Percentiles rank a stretch among this genome's conserved stretches.
Evolutionary conservation across 345 rosid species (phyloP).

Genomic region (Cochlearia excelsa): DNA sequence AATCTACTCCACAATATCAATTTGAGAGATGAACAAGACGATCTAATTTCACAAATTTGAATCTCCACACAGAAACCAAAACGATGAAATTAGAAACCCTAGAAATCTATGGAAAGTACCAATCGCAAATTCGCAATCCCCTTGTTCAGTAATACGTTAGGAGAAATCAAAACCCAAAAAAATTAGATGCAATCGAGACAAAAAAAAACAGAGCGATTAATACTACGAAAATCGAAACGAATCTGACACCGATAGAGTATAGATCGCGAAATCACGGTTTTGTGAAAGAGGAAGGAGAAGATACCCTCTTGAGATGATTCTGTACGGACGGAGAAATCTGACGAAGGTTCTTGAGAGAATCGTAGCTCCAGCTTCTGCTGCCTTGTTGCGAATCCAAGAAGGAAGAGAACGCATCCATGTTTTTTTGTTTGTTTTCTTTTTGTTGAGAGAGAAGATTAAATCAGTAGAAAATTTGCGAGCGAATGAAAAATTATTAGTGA

Average conservation of each 20-base stretch:
- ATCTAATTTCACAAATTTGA: neutral
- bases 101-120: neutral
- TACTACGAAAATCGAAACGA: neutral
- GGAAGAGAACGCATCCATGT: conserved; percentile 75
- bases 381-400: conserved; percentile 69
- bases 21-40: neutral
- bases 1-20: neutral
- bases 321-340: conserved; percentile 74
- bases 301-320: conserved; percentile 83
- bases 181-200: neutral
- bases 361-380: conserved; percentile 55
- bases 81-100: conserved; percentile 22
- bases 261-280: neutral
- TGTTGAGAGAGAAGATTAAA: neutral
- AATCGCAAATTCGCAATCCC: neutral
- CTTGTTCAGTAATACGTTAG: neutral
- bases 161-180: neutral
- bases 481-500: neutral
- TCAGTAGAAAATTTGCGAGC: neutral
- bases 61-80: neutral
- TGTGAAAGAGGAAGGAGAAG: neutral
- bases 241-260: neutral
- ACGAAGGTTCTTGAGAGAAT: conserved; percentile 61
- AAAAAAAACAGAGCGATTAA: neutral
- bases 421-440: neutral